A percentile compares a stretch with the other conserved stretches of the same genome.
phyloP scores from a whole-genome alignment of 257 asterid species.

The Plantago major region DNA sequence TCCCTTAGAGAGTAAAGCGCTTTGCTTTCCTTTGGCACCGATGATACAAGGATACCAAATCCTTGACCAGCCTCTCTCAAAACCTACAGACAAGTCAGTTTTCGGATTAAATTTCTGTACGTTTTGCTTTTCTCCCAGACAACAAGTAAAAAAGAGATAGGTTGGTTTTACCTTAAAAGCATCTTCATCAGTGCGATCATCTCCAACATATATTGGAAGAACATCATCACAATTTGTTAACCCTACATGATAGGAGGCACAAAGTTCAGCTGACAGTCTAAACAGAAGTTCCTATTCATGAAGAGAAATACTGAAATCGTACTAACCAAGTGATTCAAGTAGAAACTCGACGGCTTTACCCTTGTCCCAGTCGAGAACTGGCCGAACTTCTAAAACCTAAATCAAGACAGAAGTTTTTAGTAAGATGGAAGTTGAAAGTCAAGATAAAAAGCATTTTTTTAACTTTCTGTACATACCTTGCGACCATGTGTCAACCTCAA shows the following conservation, averaged over 20 bases:
- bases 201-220: constrained; percentile 87
- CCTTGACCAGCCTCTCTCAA: constrained; percentile 68
- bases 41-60: constrained; percentile 81
- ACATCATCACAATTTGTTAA: constrained; percentile 59
- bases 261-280: not conserved
- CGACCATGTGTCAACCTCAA: constrained; percentile 93
- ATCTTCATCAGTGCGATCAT: constrained; percentile 96
- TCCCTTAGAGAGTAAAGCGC: constrained; percentile 87
- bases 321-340: constrained; percentile 92
- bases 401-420: constrained; percentile 11
- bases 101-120: constrained; percentile 1
- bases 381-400: constrained; percentile 90
- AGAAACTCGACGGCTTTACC: constrained; percentile 94
- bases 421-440: not conserved
- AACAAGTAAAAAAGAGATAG: not conserved
- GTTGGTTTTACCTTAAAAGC: constrained; percentile 71
- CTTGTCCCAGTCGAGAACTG: constrained; percentile 92
- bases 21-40: constrained; percentile 77
- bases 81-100: constrained; percentile 35
- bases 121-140: not conserved
- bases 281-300: not conserved
- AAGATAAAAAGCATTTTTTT: not conserved
- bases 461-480: constrained; percentile 47
- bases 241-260: constrained; percentile 36
- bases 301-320: constrained; percentile 2